Evolutionary conservation across 495 filamentous ascomycete genomes (phyloP).

Genomic region (Aspergillus steynii): DNA sequence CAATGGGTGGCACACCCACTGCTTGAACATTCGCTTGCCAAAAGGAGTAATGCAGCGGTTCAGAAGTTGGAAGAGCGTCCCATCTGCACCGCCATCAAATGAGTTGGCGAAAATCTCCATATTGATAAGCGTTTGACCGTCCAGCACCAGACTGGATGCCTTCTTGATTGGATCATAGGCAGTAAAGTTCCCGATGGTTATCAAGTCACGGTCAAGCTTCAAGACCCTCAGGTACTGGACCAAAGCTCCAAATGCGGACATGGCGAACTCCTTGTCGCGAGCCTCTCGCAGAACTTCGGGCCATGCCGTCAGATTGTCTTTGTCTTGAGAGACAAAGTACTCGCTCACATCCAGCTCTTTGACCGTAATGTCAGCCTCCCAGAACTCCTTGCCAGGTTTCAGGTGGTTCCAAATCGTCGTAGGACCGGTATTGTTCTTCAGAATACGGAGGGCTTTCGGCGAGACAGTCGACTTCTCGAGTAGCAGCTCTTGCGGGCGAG

Average conservation of each 20-base stretch:
- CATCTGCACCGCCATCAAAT: slow-evolving; percentile 78
- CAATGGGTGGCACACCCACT: slow-evolving; percentile 97
- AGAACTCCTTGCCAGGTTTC: slow-evolving; percentile 88
- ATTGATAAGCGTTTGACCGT: slow-evolving; percentile 96
- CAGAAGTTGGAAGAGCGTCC: slow-evolving; percentile 85
- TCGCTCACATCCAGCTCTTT: slow-evolving; percentile 79
- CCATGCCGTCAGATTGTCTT: slow-evolving; percentile 71
- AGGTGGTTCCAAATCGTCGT: slow-evolving; percentile 95
- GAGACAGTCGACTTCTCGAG: slow-evolving; percentile 88
- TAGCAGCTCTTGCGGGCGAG: slow-evolving; percentile 81
- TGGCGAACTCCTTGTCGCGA: slow-evolving; percentile 76
- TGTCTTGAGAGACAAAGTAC: slow-evolving; percentile 71
- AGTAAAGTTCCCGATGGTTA: slow-evolving; percentile 87
- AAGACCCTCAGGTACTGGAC: slow-evolving; percentile 83
- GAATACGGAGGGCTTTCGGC: slow-evolving; percentile 80
- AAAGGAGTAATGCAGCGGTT: slow-evolving; percentile 97
- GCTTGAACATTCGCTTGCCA: slow-evolving; percentile 92
- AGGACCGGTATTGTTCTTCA: slow-evolving; percentile 93
- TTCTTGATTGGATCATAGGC: slow-evolving; percentile 95
- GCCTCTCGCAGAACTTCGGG: slow-evolving; percentile 72
- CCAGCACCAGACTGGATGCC: slow-evolving; percentile 87
- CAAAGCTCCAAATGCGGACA: slow-evolving; percentile 91
- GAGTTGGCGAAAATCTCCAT: slow-evolving; percentile 96
- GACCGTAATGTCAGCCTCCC: slow-evolving; percentile 77
- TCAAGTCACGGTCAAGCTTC: slow-evolving; percentile 84